Percentiles rank a stretch among this genome's conserved stretches.
phyloP scores from a whole-genome alignment of 805 yeast species.

The Wickerhamiella azymoides region DNA sequence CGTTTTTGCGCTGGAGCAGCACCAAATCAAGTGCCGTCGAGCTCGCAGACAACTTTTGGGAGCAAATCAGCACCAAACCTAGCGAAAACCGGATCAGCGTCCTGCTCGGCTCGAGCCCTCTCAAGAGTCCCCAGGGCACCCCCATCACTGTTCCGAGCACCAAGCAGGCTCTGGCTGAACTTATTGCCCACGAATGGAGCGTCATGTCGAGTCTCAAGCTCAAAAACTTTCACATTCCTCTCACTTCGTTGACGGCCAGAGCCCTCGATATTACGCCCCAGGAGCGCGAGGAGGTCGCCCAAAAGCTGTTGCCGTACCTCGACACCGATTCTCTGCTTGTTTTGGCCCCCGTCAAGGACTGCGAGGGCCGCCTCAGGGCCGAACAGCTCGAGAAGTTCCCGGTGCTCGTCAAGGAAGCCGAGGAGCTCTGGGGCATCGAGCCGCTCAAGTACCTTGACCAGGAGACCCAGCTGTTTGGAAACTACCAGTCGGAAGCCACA shows the following conservation, averaged over 20 bases:
- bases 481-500: slow-evolving; percentile 49
- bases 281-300: slow-evolving; percentile 45
- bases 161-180: slow-evolving; percentile 41
- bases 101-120: slow-evolving; percentile 57
- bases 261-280: slow-evolving; percentile 58
- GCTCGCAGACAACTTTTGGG: slow-evolving; percentile 55
- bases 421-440: slow-evolving; percentile 36
- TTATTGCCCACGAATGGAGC: slow-evolving; percentile 82
- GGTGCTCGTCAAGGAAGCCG: slow-evolving; percentile 60
- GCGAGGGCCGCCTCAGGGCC: slow-evolving; percentile 64
- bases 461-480: slow-evolving; percentile 71
- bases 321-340: slow-evolving; percentile 91
- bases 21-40: not conserved
- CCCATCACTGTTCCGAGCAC: slow-evolving; percentile 47
- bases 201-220: slow-evolving; percentile 47
- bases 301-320: slow-evolving; percentile 58
- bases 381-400: slow-evolving; percentile 69
- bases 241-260: slow-evolving; percentile 77
- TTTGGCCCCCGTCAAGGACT: slow-evolving; percentile 67
- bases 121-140: slow-evolving; percentile 76
- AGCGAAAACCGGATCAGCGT: slow-evolving; percentile 30
- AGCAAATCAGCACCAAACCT: slow-evolving; percentile 40
- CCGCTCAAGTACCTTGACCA: slow-evolving; percentile 55
- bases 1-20: not conserved
- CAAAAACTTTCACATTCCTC: slow-evolving; percentile 67